Base-by-base conservation (phyloP, 345 rosid genomes). In the Hypericum androsaemum region DNA sequence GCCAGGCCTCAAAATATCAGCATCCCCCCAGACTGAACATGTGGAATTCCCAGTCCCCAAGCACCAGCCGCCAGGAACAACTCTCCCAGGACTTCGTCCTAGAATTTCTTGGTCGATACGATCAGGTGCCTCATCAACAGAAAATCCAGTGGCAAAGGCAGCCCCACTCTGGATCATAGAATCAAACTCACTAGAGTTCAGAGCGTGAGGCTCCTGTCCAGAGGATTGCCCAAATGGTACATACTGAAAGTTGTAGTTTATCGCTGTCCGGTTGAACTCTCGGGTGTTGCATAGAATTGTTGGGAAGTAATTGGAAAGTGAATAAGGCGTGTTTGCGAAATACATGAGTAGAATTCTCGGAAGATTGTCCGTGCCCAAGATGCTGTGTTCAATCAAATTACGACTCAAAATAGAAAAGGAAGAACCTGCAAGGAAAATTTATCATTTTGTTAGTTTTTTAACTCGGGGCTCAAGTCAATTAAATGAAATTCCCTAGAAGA, bases 1-100 rank as follows among this genome's bases (percentile, higher is more conserved):
- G 49, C 97, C 86, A 5, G 97, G 95, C 37, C 95, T 75, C 54
- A 88, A 58, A 56, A 92, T 65, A 67, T 82, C 80, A 7, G 95
- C 86, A 71, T 88, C 82, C 8, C 97, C 97, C 98, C 97, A 88
- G 12, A 76, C 71, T 15, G 78, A 77, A 62, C 95, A 88, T 0
- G 76, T 60, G 52, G 66, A 71, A 15, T 79, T 79, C 17, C 61
- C 62, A 37, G 77, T 62, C 15, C 82, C 97, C 54, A 92, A 62
- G 77, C 98, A 88, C 98, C 98, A 92, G 41, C 98, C 96, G 48
- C 98, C 98, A 16, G 86, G 83, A 35, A 80, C 83, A 51, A 77
- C 77, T 72, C 67, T 57, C 50, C 73, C 82, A 2, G 71, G 65
- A 39, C n/a, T 62, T 56, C 90, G 82, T 41, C 69, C 72, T 57